Evolutionary conservation across 179 eudicot species (phyloP).

Genomic region (Beta corolliflora): DNA sequence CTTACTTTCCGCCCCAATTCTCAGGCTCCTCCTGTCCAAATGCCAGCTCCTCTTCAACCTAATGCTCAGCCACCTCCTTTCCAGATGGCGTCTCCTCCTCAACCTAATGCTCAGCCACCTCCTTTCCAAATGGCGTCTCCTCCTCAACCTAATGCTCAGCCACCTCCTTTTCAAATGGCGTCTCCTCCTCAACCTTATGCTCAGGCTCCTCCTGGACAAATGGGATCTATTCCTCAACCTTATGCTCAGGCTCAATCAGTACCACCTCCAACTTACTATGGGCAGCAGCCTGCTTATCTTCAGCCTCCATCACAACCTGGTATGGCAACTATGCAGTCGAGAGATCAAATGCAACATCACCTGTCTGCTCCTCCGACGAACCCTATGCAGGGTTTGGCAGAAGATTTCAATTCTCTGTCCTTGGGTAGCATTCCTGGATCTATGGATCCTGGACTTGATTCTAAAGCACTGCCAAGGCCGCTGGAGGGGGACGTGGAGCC

Average conservation of each 20-base stretch:
- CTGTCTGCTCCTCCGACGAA: slow-evolving; percentile 63
- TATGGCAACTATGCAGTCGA: slow-evolving; percentile 42
- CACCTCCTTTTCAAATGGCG: slow-evolving; percentile 38
- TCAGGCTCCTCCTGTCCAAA: slow-evolving; percentile 50
- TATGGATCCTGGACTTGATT: slow-evolving; percentile 79
- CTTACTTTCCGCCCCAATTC: slow-evolving; percentile 46
- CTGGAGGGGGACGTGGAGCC: slow-evolving; percentile 84
- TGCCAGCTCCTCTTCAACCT: slow-evolving; percentile 61
- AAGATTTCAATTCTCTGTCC: slow-evolving; percentile 83
- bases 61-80: slow-evolving; percentile 39
- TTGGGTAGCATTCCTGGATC: slow-evolving; percentile 79
- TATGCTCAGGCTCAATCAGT: slow-evolving; percentile 39
- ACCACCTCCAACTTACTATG: slow-evolving; percentile 38
- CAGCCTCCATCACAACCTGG: slow-evolving; percentile 51
- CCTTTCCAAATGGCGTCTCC: slow-evolving; percentile 20
- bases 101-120: slow-evolving; percentile 31
- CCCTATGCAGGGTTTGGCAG: slow-evolving; percentile 59
- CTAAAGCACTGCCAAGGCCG: slow-evolving; percentile 80
- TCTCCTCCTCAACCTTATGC: slow-evolving; percentile 39
- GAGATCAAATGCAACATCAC: slow-evolving; percentile 52
- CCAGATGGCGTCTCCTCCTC: slow-evolving; percentile 50
- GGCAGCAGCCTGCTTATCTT: slow-evolving; percentile 44
- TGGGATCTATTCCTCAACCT: slow-evolving; percentile 60
- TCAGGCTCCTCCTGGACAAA: slow-evolving; percentile 49
- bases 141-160: slow-evolving; percentile 35